Percentiles rank a stretch among this genome's conserved stretches.
These are phyloP conservation scores for Sporisorium scitamineum DNA, from an alignment of 1,284 basidiomycete genomes.

Conservation along the genomic window DNA sequence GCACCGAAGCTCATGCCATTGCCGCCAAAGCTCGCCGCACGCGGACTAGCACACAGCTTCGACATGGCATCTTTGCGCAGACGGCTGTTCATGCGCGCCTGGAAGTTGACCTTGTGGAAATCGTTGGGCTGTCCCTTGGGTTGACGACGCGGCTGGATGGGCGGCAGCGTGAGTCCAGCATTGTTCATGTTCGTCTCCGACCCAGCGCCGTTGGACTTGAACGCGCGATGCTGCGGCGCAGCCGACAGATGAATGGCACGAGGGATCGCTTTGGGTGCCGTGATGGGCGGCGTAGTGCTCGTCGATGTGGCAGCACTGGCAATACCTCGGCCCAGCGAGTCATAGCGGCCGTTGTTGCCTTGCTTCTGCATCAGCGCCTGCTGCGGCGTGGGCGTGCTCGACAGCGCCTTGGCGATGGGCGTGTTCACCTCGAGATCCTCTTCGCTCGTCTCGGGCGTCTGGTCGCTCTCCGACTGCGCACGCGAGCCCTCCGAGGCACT, in stretches of 20 bases:
- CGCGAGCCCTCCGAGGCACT: constrained; percentile 54
- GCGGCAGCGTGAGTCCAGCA: constrained; percentile 36
- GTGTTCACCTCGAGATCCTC: constrained; percentile 54
- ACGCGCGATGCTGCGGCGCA: constrained; percentile 51
- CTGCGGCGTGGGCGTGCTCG: constrained; percentile 28
- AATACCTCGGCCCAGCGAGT: constrained; percentile 28
- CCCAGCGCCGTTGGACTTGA: constrained; percentile 25
- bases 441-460: constrained; percentile 64
- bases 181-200: constrained; percentile 38
- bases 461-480: constrained; percentile 42
- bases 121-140: constrained; percentile 63
- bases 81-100: constrained; percentile 56
- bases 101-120: constrained; percentile 61
- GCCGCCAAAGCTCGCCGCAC: constrained; percentile 53
- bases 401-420: constrained; percentile 31
- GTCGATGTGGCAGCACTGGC: constrained; percentile 35
- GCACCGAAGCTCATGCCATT: constrained; percentile 50
- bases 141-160: constrained; percentile 58
- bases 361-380: constrained; percentile 20
- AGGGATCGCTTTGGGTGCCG: constrained; percentile 46
- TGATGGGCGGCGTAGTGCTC: constrained; percentile 30
- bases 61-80: constrained; percentile 63
- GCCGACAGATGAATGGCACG: constrained; percentile 49
- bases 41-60: constrained; percentile 60
- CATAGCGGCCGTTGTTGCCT: constrained; percentile 24